Evolutionary conservation across 2,329 filamentous ascomycete genomes (phyloP), one percentile per base, ranked within the genome.

Genomic region (Fusarium sp.): DNA sequence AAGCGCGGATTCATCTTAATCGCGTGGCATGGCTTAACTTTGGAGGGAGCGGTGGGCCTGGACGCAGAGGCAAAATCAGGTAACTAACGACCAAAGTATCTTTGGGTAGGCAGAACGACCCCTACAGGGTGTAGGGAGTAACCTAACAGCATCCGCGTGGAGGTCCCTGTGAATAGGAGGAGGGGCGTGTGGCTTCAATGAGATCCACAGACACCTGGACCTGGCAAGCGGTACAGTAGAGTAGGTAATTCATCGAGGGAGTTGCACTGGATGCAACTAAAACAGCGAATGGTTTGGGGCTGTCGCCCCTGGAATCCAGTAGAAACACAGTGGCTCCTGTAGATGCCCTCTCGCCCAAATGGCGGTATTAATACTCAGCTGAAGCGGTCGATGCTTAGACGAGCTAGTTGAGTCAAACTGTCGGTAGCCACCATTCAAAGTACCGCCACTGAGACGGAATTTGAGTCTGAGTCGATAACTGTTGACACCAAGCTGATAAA

Each of bases 221-320:
- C 22, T 47, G 39, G 42, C 36, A 47, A 33, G 39, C 39, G 41
- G 41, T 44, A 49, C 39, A 44, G 46, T 27, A 46, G 39, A 27
- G 39, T 54, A 49, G 44, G 46, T 53, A 35, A 55, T 27, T 27
- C 33, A 33, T 66, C 18, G 46, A 61, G 44, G 63, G 65, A 33
- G 63, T 57, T 62, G 65, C 65, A 62, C 58, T 56, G 50, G 46
- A 61, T 62, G 42, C 45, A 50, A 62, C 62, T 68, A 62, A 68
- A 57, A 52, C 45, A 69, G 57, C 50, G 50, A 53, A 62, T 47
- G 45, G 41, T 35, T 62, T 55, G 39, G 39, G 52, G 52, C 47
- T 55, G 55, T 57, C 33, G 60, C 66, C 57, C 65, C 66, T 66
- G 70, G 62, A 73, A 73, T 67, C 53, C 39, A 72, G 53, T 65